Percentiles rank a stretch among this genome's conserved stretches.
Evolutionary conservation across 495 filamentous ascomycete genomes (phyloP).

Genomic region (Talaromyces thailandensis): DNA sequence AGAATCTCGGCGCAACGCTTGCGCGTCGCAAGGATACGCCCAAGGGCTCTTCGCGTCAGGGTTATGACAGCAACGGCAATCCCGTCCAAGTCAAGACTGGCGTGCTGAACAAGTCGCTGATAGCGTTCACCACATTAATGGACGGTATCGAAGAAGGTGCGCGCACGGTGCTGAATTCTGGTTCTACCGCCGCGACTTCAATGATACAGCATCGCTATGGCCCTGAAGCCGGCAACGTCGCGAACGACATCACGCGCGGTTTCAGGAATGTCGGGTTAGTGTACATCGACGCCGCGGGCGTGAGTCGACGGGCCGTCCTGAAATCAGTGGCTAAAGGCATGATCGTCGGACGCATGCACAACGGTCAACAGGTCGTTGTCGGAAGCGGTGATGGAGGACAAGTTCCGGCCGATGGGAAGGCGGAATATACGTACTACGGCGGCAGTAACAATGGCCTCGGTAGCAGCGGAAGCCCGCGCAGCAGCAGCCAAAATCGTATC

Average conservation of each 20-base stretch:
- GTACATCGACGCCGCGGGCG: slow-evolving; percentile 94
- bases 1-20: slow-evolving; percentile 76
- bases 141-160: slow-evolving; percentile 87
- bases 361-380: slow-evolving; percentile 78
- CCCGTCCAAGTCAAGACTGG: slow-evolving; percentile 74
- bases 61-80: slow-evolving; percentile 54
- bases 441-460: neutral
- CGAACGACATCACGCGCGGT: slow-evolving; percentile 65
- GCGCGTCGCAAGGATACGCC: slow-evolving; percentile 52
- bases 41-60: slow-evolving; percentile 23
- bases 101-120: slow-evolving; percentile 86
- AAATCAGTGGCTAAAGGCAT: slow-evolving; percentile 97
- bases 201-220: slow-evolving; percentile 83
- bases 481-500: neutral
- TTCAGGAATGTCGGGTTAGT: slow-evolving; percentile 94
- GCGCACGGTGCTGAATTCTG: slow-evolving; percentile 60
- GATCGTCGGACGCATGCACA: slow-evolving; percentile 81
- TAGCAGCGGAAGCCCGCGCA: neutral
- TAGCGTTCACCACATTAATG: slow-evolving; percentile 90
- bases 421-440: neutral
- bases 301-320: slow-evolving; percentile 77
- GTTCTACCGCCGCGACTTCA: slow-evolving; percentile 65
- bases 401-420: slow-evolving; percentile 19
- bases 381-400: slow-evolving; percentile 69
- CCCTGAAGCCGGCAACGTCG: slow-evolving; percentile 66